Base-by-base conservation (phyloP, 2,329 filamentous ascomycete genomes). In the Tolypocladium tropicale region DNA sequence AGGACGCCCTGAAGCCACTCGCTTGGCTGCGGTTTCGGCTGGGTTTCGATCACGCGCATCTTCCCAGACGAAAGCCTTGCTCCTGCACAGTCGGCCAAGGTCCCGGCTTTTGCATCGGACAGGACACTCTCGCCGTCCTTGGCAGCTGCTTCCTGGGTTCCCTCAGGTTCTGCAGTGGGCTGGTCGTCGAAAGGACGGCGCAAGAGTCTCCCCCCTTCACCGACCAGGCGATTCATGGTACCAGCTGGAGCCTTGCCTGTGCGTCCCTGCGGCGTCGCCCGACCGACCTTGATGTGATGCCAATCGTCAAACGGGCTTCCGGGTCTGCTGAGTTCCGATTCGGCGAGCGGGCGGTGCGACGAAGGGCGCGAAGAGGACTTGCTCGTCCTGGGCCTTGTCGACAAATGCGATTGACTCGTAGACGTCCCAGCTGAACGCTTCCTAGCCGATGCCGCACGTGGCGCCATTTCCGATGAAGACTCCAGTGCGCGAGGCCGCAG, bases 1-100 rank as follows among this genome's bases (percentile, higher is more conserved):
- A 90, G 69, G 7, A 93, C 63, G 7, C 77, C 72, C 10, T 77
- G 74, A 3, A 91, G 71, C 87, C 86, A 90, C 11, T 68, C 61
- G 50, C 66, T 72, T 9, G 62, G 61, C 30, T 63, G 56, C 9
- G 36, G 57, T 36, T 59, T 59, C 2, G 33, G 33, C 46, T 55
- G 41, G 25, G 49, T 53, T 39, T 60, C 49, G 36, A 56, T 32
- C 32, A 36, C 32, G 7, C 46, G 58, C 3, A 33, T 4, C 28
- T n/a, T 54, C 21, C n/a, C 30, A 2, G 18, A 11, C 3, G 5
- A 25, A 6, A 9, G 56, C 39, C 18, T 6, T 11, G n/a, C 9
- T 30, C 39, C 32, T 4, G 25, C 4, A 14, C 11, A 23, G 21
- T 18, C n/a, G 36, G 28, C 52, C 11, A 14, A 2, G 25, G 14